Evolutionary conservation across 768 basidiomycete genomes (phyloP), one percentile per base, ranked within the genome.

Genomic region (Galerina marginata): DNA sequence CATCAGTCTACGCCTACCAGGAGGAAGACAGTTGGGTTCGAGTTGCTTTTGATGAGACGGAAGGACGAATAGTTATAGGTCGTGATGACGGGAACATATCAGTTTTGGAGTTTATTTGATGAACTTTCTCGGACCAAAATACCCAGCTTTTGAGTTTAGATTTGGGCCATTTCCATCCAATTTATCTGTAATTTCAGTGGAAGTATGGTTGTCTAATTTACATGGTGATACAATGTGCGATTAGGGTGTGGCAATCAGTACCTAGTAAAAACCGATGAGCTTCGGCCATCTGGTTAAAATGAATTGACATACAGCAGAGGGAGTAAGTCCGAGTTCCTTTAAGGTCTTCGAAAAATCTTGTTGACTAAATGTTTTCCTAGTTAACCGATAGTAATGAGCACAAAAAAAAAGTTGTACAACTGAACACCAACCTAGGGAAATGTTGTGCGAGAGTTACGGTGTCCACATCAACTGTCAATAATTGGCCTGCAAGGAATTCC

Each of bases 281-380:
- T 20, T 33, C 40, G 48, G 33, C 15, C 1, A 26, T 9, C n/a
- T 23, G 50, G 50, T 5, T n/a, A 6, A 40, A 14, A 25, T 40
- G 10, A 12, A 54, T 33, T 23, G 56, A 45, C 39, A 77, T 73
- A 95, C 95, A 53, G 95, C 95, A 55, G 93, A 95, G 1, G 95
- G 95, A 16, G 94, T 95, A 61, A 98, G 77, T 4, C 93, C 95
- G 29, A 96, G 83, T 57, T 94, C 92, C 59, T 86, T 86, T 65
- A 98, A 72, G 20, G 89, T 88, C 72, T 88, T 90, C n/a, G 82
- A 82, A 69, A 95, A 91, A 67, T 98, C 95, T 6, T 80, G 75
- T 3, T 73, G 78, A 23, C 84, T 71, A 71, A 93, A 97, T 20
- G 82, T 83, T 86, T 95, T 96, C 76, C 94, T 95, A 61, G 29